Evolutionary conservation across 345 rosid genomes (phyloP), one percentile per base, ranked within the genome.

Genomic region (Aethionema arabicum): DNA sequence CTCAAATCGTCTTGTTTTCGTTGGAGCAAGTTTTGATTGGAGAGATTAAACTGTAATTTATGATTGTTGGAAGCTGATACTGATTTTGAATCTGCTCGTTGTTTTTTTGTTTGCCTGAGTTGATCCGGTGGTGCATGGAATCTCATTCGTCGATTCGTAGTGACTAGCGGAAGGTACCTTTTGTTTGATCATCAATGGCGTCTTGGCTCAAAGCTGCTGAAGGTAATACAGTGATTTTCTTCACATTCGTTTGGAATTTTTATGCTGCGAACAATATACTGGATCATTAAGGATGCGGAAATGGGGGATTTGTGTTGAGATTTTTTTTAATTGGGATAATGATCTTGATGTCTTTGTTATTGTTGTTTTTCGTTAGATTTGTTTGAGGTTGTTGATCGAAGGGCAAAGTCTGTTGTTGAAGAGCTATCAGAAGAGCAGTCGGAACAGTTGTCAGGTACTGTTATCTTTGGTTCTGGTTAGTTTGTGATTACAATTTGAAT

Each of bases 191-290:
- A 62, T 61, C 69, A 66, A 93, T 93, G 98, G 91, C 95, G 67
- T 81, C 89, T 66, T 93, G 99, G 99, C 90, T 93, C 52, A 93
- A 90, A 78, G 97, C 86, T 53, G 99, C 99, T 30, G 98, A 92
- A 92, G 98, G 98, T 92, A 46, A 45, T 83, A 10, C 31, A 70
- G 16, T 53, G 51, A 8, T 16, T 43, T 64, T 38, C 8, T 59
- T 7, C 61, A 60, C 31, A 42, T 31, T 8, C 29, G 2, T 47
- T 47, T 47, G 52, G 15, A 47, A 10, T 7, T n/a, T 14, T 27
- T 45, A 27, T 11, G 12, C 7, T 0, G 8, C 4, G 52, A 8
- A 27, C 31, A 27, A 47, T 35, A 52, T n/a, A 8, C 36, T 16
- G 46, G 56, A 11, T 31, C 40, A 6, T 47, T 3, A 56, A 56